Percentiles rank a stretch among this genome's conserved stretches.
phyloP scores from a whole-genome alignment of 176 grass and related monocot genomes.

The Oryza brachyantha region DNA sequence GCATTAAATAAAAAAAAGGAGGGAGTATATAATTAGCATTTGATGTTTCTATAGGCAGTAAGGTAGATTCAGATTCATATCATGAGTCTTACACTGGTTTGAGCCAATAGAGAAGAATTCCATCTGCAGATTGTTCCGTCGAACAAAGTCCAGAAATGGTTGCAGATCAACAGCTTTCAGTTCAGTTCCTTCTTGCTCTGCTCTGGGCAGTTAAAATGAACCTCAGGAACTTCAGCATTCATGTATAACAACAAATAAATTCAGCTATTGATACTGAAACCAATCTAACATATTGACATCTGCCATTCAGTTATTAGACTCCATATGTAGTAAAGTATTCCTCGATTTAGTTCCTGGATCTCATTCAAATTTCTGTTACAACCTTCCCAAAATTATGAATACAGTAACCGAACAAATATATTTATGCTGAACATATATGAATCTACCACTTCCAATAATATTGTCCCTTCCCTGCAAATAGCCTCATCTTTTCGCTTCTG shows the following conservation, averaged over 20 bases:
- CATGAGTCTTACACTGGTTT: slow-evolving; percentile 66
- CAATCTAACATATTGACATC: background rate
- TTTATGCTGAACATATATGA: background rate
- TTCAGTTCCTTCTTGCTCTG: slow-evolving; percentile 78
- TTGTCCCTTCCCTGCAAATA: background rate
- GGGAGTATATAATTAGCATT: background rate
- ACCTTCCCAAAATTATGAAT: too few relatives aligned
- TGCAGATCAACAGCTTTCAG: slow-evolving; percentile 71
- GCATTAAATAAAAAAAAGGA: too few relatives aligned
- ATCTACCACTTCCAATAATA: background rate
- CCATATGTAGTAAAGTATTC: background rate
- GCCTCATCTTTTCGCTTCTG: too few relatives aligned
- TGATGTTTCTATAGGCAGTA: background rate
- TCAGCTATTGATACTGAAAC: background rate
- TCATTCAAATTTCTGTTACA: background rate
- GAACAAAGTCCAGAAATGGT: slow-evolving; percentile 72
- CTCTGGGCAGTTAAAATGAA: slow-evolving; percentile 40
- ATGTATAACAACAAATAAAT: background rate
- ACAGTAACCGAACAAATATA: background rate
- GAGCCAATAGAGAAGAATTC: slow-evolving; percentile 72
- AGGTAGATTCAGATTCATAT: background rate
- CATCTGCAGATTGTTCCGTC: slow-evolving; percentile 66
- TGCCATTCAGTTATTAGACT: background rate
- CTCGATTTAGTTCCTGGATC: background rate
- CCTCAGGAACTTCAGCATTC: background rate